These are phyloP conservation scores for Xerophyta viscosa DNA, from an alignment of 106 monocot species.

Conservation along the genomic window DNA sequence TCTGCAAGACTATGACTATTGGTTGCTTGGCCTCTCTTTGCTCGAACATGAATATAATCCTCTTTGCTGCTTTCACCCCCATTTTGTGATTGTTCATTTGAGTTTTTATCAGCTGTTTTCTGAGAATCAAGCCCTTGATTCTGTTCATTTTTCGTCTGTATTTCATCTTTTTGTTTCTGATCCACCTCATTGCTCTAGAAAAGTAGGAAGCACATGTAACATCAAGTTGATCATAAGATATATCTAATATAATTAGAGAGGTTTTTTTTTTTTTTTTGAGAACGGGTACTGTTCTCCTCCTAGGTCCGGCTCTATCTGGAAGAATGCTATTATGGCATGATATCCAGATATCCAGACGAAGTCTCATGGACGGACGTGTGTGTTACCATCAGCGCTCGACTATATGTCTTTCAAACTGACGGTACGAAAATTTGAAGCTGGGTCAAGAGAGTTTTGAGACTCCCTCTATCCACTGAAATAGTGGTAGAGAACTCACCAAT, in stretches of 20 bases:
- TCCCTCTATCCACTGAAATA: slow-evolving; percentile 16
- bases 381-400: too few relatives aligned
- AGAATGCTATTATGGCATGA: too few relatives aligned
- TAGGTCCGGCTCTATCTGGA: too few relatives aligned
- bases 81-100: slow-evolving; percentile 17
- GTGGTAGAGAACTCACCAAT: slow-evolving; percentile 1
- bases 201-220: neutral
- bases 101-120: slow-evolving; percentile 13
- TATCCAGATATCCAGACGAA: too few relatives aligned
- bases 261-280: too few relatives aligned
- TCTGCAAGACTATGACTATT: slow-evolving; percentile 94
- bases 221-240: too few relatives aligned
- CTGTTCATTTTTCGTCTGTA: slow-evolving; percentile 19
- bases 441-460: neutral
- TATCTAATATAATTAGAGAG: too few relatives aligned
- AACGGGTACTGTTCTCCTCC: too few relatives aligned
- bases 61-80: slow-evolving; percentile 15
- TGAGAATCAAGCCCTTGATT: neutral
- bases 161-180: slow-evolving; percentile 26
- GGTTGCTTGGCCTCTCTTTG: slow-evolving; percentile 83
- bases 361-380: too few relatives aligned
- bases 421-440: too few relatives aligned
- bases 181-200: slow-evolving; percentile 14
- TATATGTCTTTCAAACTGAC: too few relatives aligned
- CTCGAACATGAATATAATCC: slow-evolving; percentile 69